Conservation (phyloP, 495 filamentous ascomycete genomes). For the Talaromyces wortmannii region DNA sequence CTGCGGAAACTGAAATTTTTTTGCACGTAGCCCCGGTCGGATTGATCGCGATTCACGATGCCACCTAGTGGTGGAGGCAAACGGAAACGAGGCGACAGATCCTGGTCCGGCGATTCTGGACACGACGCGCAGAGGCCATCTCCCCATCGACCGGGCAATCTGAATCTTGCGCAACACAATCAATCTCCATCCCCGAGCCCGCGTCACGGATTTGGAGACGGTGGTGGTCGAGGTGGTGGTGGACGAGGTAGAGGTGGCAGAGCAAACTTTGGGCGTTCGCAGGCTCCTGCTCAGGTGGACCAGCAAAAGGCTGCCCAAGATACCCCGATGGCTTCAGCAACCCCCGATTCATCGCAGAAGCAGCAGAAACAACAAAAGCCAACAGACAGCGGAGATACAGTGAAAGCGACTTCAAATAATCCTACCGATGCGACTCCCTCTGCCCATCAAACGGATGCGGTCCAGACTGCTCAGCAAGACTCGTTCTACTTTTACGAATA, state of each 20-base stretch:
- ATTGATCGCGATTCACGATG: slow-evolving; percentile 25
- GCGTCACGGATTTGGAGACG: slow-evolving; percentile 33
- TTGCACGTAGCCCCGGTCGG: background rate
- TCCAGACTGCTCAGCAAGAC: background rate
- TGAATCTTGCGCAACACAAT: slow-evolving; percentile 52
- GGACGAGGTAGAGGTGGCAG: slow-evolving; percentile 38
- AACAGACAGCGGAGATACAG: slow-evolving; percentile 18
- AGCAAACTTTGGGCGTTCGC: slow-evolving; percentile 25
- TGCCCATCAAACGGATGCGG: too few relatives aligned
- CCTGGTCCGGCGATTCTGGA: slow-evolving; percentile 41
- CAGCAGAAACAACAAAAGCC: slow-evolving; percentile 15
- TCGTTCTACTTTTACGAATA: slow-evolving; percentile 50
- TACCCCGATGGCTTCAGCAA: slow-evolving; percentile 32
- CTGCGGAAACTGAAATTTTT: background rate
- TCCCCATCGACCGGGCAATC: slow-evolving; percentile 55
- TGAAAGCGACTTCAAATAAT: slow-evolving; percentile 1
- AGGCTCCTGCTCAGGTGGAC: slow-evolving; percentile 23
- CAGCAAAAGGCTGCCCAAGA: slow-evolving; percentile 22
- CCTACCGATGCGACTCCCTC: too few relatives aligned
- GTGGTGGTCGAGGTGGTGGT: slow-evolving; percentile 35
- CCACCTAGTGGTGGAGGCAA: slow-evolving; percentile 48
- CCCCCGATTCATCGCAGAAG: slow-evolving; percentile 18
- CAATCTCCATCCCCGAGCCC: slow-evolving; percentile 24
- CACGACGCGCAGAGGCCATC: slow-evolving; percentile 52
- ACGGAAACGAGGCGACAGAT: slow-evolving; percentile 51